Evolutionary conservation across 2,329 filamentous ascomycete genomes (phyloP), one percentile per base, ranked within the genome.

Genomic region (Beauveria asiatica): DNA sequence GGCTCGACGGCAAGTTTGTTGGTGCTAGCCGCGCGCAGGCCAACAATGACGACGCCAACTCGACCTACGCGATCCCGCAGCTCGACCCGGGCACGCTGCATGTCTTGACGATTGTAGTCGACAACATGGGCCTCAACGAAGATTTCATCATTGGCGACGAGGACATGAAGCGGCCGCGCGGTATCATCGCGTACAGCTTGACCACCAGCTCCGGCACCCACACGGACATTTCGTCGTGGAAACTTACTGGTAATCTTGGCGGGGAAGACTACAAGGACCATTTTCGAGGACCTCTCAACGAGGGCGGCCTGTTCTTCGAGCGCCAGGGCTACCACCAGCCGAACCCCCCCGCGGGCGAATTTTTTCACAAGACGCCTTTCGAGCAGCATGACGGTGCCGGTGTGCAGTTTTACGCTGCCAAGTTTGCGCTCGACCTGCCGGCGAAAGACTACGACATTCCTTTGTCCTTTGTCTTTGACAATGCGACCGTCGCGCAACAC

Each of bases 121-220:
- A 90, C 71, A 84, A 86, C 71, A 87, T 86, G 74, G 86, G 87
- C 0, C 75, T 88, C 1, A 81, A 89, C 62, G 81, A 86, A 65
- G 82, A 85, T 70, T 83, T 80, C 74, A 74, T 74, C 11, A 79
- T 83, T 2, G 83, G 82, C 2, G 65, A 71, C 5, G 82, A 85
- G 37, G 69, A 72, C 4, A 83, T 85, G 76, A 85, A 85, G 76
- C 74, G 77, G 60, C 80, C 77, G 3, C 81, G 79, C 58, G 85
- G 80, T 25, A 80, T 88, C 62, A 70, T 86, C 33, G 73, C 81
- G 70, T 87, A 83, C 71, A 68, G 66, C 3, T 76, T 88, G 49
- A 63, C 72, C 0, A 78, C 78, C 16, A 52, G 57, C 21, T 13
- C 44, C 9, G 78, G 76, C 62, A 62, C 69, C n/a, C 70, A 78